Percentiles rank a stretch among this genome's conserved stretches.
Evolutionary conservation across 805 yeast genomes (phyloP).

Genomic region (Candida ortonii): DNA sequence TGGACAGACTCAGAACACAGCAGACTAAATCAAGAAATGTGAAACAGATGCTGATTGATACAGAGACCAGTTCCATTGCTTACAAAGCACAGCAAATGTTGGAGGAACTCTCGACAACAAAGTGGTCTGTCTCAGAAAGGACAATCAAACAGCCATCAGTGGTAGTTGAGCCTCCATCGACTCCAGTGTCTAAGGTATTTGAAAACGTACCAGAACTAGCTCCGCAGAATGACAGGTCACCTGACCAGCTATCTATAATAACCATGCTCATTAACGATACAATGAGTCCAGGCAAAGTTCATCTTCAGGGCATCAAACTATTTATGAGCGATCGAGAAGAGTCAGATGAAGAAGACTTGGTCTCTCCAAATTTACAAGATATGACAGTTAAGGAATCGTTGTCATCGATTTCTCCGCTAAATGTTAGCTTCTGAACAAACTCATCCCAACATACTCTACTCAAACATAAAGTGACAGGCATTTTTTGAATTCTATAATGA

Average conservation of each 20-base stretch:
- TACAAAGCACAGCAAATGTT: conserved; percentile 25
- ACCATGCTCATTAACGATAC: conserved; percentile 25
- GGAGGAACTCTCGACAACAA: conserved; percentile 10
- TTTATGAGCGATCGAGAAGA: conserved; percentile 5
- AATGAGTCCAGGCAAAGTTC: conserved; percentile 15
- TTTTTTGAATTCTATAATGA: too few relatives aligned
- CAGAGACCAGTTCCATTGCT: conserved; percentile 17
- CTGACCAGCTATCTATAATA: conserved; percentile 21
- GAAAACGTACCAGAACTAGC: conserved; percentile 5
- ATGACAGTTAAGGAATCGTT: background rate
- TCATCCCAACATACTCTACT: too few relatives aligned
- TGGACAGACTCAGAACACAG: conserved; percentile 22
- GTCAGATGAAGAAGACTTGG: conserved; percentile 12
- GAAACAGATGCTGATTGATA: conserved; percentile 6
- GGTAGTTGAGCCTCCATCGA: conserved; percentile 3
- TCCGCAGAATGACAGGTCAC: conserved; percentile 5
- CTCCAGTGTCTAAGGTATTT: conserved; percentile 2
- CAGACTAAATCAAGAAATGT: conserved; percentile 5
- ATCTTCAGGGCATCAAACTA: conserved; percentile 9
- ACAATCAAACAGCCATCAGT: background rate
- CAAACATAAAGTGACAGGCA: background rate
- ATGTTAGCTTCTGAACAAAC: too few relatives aligned
- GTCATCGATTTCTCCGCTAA: too few relatives aligned
- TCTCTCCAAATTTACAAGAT: too few relatives aligned
- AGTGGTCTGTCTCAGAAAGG: conserved; percentile 2